Conservation (phyloP, 176 grass and related monocot species). For the Thinopyrum elongatum region DNA sequence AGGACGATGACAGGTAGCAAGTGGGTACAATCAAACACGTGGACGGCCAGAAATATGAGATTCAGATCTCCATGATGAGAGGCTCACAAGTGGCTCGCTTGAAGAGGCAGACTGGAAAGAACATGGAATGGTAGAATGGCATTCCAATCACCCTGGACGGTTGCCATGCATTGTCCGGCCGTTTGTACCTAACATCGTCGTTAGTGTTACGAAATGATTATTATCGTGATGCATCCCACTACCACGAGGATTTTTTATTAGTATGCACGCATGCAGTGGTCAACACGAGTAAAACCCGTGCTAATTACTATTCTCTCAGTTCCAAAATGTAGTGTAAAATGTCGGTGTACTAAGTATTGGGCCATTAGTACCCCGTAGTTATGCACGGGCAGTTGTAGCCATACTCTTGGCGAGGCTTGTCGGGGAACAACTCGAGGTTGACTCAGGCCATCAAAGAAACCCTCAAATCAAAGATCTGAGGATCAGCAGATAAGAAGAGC, state of each 20-base stretch:
- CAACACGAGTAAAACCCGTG: not conserved
- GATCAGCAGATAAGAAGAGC: too few species aligned
- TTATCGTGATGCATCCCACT: constrained; percentile 17
- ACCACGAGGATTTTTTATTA: not conserved
- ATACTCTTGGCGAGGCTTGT: too few species aligned
- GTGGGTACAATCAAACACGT: constrained; percentile 24
- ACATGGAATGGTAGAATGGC: constrained; percentile 8
- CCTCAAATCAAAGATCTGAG: too few species aligned
- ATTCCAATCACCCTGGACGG: constrained; percentile 22
- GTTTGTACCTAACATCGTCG: constrained; percentile 10
- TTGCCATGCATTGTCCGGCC: constrained; percentile 1
- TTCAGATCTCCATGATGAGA: constrained; percentile 35
- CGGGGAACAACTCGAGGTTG: too few species aligned
- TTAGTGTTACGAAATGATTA: not conserved
- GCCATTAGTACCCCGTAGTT: too few species aligned
- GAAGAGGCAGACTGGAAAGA: not conserved
- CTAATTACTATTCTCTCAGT: not conserved
- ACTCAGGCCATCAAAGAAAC: too few species aligned
- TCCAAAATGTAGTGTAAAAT: too few species aligned
- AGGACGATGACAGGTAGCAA: not conserved
- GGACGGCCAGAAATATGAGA: constrained; percentile 24
- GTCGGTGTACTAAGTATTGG: too few species aligned
- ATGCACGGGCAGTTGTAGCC: too few species aligned
- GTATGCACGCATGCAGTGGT: not conserved
- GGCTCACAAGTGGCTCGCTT: not conserved